Evolutionary conservation across 257 asterid species (phyloP), one percentile per base, ranked within the genome.

Genomic region (Lycium barbarum): DNA sequence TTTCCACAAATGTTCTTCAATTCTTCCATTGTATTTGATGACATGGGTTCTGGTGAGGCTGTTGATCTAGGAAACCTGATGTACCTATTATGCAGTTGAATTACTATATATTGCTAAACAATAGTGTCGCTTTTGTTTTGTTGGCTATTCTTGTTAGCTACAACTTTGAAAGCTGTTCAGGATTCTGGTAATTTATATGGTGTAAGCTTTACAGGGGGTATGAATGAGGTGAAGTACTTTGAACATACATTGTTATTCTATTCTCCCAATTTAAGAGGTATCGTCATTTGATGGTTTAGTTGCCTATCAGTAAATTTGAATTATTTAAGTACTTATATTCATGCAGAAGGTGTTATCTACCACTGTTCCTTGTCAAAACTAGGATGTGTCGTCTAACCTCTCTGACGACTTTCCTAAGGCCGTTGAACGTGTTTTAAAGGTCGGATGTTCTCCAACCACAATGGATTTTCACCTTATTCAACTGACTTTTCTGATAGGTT

Each of bases 391-490:
- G 47, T 67, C 57, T 80, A 90, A 81, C 81, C 82, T 72, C 67
- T 90, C 87, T 49, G 62, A 33, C 67, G 90, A 89, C 47, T 91
- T 94, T 59, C 98, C 98, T n/a, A 86, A 43, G 82, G 86, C 85
- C 53, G 91, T 93, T 57, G 90, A 86, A 73, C 89, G 90, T 40
- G 36, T 86, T 83, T 57, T 94, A 51, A 84, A 90, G 79, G 80
- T 88, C 80, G 87, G 85, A 79, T 90, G 88, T 58, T 55, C 89
- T 54, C 89, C 88, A 49, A 91, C 92, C 63, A 86, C 89, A 91
- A 92, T 94, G 93, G 96, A 90, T 81, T 93, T 94, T 88, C 96
- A 94, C 83, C 98, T 97, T 83, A 85, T 85, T 85, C 88, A 89
- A 40, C 93, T 91, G 84, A 89, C 91, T 68, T 83, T 92, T 86